Percentiles rank a stretch among this genome's conserved stretches.
phyloP scores from a whole-genome alignment of 129 eudicot genomes.

The Smallanthus sonchifolius region DNA sequence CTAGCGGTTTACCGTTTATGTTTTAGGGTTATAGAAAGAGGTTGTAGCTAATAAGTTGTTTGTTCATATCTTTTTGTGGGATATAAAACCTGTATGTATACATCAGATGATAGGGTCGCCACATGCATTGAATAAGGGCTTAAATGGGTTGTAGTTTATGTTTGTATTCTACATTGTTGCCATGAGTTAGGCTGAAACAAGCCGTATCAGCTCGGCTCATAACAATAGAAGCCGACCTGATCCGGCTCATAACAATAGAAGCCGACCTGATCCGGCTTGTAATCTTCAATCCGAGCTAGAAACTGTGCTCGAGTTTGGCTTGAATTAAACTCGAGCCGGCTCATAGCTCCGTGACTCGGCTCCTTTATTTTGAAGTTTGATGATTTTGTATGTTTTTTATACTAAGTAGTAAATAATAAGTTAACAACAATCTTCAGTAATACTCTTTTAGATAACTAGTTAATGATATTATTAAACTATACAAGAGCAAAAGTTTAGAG shows the following conservation, averaged over 20 bases:
- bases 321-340: too few relatives aligned
- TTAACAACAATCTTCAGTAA: too few relatives aligned
- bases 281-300: background rate
- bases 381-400: background rate
- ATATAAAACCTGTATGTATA: constrained; percentile 12
- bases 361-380: background rate
- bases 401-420: too few relatives aligned
- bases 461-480: too few relatives aligned
- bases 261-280: background rate
- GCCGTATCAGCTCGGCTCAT: background rate
- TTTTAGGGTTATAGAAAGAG: constrained; percentile 14
- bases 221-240: background rate
- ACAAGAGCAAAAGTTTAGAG: too few relatives aligned
- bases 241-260: background rate
- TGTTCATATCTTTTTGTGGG: constrained; percentile 23
- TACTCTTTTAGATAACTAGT: too few relatives aligned
- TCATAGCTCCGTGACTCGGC: background rate
- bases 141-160: constrained; percentile 13
- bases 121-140: constrained; percentile 23
- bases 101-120: constrained; percentile 14
- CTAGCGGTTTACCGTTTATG: constrained; percentile 2
- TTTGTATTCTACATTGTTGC: constrained; percentile 9
- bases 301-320: background rate
- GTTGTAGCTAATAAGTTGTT: constrained; percentile 13
- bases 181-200: background rate